Evolutionary conservation across 352 stramenopile species (phyloP).

Genomic region (Pythium utonaiense): DNA sequence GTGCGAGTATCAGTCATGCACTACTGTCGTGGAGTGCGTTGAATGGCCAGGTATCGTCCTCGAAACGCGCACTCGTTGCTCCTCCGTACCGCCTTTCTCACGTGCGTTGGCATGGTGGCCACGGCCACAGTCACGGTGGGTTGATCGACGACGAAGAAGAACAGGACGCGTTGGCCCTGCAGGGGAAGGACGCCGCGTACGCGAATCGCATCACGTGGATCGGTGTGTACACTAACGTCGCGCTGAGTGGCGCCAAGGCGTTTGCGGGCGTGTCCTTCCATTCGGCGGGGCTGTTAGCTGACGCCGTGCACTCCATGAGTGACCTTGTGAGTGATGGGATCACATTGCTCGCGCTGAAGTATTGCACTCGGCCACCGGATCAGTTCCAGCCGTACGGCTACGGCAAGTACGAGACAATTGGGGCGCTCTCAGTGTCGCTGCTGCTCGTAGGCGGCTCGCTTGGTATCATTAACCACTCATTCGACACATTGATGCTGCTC

Average conservation of each 20-base stretch:
- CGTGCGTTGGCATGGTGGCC: conserved; percentile 17
- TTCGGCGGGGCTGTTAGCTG: conserved; percentile 90
- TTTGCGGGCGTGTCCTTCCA: conserved; percentile 67
- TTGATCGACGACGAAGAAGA: conserved; percentile 22
- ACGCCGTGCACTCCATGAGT: conserved; percentile 92
- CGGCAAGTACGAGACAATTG: conserved; percentile 73
- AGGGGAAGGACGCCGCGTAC: conserved; percentile 31
- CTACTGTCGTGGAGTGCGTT: background rate
- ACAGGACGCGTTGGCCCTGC: conserved; percentile 26
- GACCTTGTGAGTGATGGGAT: conserved; percentile 95
- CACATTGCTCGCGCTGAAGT: conserved; percentile 89
- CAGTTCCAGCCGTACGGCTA: conserved; percentile 81
- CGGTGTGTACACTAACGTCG: conserved; percentile 68
- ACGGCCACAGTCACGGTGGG: conserved; percentile 27
- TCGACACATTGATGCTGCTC: conserved; percentile 57
- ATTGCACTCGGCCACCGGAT: conserved; percentile 91
- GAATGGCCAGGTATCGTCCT: background rate
- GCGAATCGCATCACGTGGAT: conserved; percentile 71
- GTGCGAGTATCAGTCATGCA: background rate
- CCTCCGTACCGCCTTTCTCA: background rate
- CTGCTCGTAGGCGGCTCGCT: conserved; percentile 61
- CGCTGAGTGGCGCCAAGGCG: conserved; percentile 59
- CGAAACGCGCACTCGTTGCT: background rate
- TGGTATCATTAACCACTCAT: conserved; percentile 63
- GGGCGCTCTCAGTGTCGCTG: conserved; percentile 56